Conservation (phyloP, 192 early-diverging fungal species). For the Podochytrium sp. region DNA sequence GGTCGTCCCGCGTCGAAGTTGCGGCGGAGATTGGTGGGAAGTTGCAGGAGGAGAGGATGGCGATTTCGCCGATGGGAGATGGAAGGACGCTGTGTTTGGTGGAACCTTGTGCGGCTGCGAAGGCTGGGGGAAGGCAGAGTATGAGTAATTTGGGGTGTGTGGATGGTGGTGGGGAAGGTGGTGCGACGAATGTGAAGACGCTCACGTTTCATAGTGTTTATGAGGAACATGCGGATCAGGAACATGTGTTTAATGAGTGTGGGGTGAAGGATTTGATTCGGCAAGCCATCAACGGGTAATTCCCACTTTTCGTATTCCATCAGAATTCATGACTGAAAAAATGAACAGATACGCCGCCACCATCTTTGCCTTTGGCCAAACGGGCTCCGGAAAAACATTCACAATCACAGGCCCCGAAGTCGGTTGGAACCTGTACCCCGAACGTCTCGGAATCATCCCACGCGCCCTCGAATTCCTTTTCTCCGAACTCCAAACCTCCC, state of each 20-base stretch:
- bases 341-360: slow-evolving; percentile 53
- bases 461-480: slow-evolving; percentile 51
- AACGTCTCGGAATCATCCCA: slow-evolving; percentile 45
- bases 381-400: slow-evolving; percentile 61
- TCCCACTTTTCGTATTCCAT: background rate
- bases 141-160: too few species aligned
- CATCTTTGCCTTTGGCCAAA: slow-evolving; percentile 64
- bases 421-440: slow-evolving; percentile 30
- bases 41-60: background rate
- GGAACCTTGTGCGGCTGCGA: too few species aligned
- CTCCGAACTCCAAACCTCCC: slow-evolving; percentile 9
- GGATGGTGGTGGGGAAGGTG: background rate
- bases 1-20: background rate
- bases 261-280: slow-evolving; percentile 46
- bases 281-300: slow-evolving; percentile 53
- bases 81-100: background rate
- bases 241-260: slow-evolving; percentile 49
- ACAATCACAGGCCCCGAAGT: slow-evolving; percentile 57
- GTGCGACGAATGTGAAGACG: slow-evolving; percentile 21
- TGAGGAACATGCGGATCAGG: slow-evolving; percentile 36
- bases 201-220: slow-evolving; percentile 52
- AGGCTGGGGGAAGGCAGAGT: background rate
- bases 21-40: background rate
- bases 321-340: background rate
- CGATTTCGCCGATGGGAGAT: slow-evolving; percentile 7